Evolutionary conservation across 73 alveolate genomes (phyloP).

Genomic region (Symbiodinium natans): DNA sequence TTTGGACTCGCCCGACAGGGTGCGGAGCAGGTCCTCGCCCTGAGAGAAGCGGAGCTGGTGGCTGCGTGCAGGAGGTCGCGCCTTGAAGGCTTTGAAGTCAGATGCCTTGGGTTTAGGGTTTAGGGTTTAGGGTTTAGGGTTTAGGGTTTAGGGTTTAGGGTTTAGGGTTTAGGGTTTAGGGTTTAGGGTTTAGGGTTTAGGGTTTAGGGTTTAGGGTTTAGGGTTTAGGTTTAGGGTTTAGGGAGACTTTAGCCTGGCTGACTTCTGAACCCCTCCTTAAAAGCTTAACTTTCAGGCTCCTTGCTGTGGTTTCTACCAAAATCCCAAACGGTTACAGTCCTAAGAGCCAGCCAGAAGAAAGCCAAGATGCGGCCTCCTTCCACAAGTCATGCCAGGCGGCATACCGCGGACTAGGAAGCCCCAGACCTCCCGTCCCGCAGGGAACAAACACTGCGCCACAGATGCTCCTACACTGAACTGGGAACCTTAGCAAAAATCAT

Average conservation of each 20-base stretch:
- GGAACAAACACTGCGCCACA: conserved; percentile 65
- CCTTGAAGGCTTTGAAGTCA: background rate
- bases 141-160: background rate
- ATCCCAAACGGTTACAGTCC: no score
- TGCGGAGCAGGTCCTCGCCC: conserved; percentile 87
- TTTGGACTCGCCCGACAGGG: conserved; percentile 50
- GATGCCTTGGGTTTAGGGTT: background rate
- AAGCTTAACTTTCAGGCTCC: no score
- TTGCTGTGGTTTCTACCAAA: no score
- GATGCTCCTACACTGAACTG: no score
- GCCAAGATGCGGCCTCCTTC: background rate
- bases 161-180: background rate
- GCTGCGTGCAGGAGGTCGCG: conserved; percentile 22
- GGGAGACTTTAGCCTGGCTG: background rate
- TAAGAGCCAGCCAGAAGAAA: no score
- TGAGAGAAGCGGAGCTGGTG: conserved; percentile 61
- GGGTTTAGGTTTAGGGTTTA: background rate
- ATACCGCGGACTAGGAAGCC: background rate
- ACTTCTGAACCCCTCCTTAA: no score
- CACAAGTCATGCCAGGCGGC: conserved; percentile 46
- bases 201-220: background rate
- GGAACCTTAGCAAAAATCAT: no score
- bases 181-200: background rate
- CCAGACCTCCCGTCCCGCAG: background rate
- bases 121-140: background rate